Evolutionary conservation across 371 early-diverging fungal genomes (phyloP), one percentile per base, ranked within the genome.

Genomic region (Coemansia sp.): DNA sequence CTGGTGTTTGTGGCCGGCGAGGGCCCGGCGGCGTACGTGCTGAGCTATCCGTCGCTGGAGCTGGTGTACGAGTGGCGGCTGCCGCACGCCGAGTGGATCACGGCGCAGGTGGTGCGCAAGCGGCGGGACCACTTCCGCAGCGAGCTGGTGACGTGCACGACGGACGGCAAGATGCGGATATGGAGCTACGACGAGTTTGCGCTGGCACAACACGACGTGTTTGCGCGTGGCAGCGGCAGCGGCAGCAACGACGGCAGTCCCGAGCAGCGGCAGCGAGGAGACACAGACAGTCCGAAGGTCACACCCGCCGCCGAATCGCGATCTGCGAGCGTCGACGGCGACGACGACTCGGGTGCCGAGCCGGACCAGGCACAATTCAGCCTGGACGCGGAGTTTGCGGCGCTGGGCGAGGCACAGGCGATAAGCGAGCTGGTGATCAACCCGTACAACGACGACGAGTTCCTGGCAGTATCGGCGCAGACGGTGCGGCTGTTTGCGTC

Each of bases 171-270:
- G 8, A 56, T 75, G 18, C 55, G 75, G n/a, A 55, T 75, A 12
- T 75, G 75, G 75, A 58, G 72, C 39, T 75, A 61, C 48, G 74
- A 74, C 32, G 74, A 74, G 66, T 64, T 68, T 60, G 74, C 60
- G 16, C 43, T 72, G 16, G 64, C 65, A 3, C 74, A 74, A 59
- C 69, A 69, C 39, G 69, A 69, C 7, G 64, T 64, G 16, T 60
- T 64, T 14, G 64, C 69, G n/a, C 50, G 74, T 24, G n/a, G 57
- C 74, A n/a, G 59, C 61, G 24, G 24, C 24, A 24, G 24, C 24
- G 24, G 24, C 24, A 24, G 24, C 24, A 24, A 24, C 24, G 24
- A 24, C 24, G 24, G 24, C 10, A 69, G 70, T 29, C 70, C 70
- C 10, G 40, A 32, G 0, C 18, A 44, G 31, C 48, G 38, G 2